phyloP scores from a whole-genome alignment of 2,329 filamentous ascomycete genomes.

The Mycosphaerelloides madeirae region DNA sequence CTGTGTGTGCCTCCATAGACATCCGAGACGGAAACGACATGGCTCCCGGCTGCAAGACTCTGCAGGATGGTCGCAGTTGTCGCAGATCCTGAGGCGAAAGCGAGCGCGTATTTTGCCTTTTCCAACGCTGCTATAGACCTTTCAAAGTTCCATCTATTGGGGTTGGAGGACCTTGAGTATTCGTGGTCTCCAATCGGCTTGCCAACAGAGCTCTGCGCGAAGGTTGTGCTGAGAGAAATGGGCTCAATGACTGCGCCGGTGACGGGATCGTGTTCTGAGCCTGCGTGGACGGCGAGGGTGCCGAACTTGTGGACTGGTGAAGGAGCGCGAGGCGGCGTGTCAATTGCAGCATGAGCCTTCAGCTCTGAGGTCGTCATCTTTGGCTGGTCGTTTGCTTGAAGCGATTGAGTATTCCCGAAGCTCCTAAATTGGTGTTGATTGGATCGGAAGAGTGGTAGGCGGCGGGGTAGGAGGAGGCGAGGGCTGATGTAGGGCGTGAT shows the following conservation, averaged over 20 bases:
- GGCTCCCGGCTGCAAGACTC: constrained; percentile 81
- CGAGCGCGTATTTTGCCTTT: constrained; percentile 85
- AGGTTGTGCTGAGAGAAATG: constrained; percentile 94
- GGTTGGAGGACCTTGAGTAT: constrained; percentile 90
- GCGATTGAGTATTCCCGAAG: background rate
- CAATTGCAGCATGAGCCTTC: constrained; percentile 46
- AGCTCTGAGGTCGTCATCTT: constrained; percentile 23
- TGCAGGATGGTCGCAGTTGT: constrained; percentile 92
- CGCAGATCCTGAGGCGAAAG: constrained; percentile 90
- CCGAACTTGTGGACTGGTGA: constrained; percentile 78
- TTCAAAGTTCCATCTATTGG: constrained; percentile 94
- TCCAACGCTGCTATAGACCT: constrained; percentile 85
- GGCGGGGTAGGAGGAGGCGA: background rate
- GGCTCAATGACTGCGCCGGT: constrained; percentile 95
- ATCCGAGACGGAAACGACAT: constrained; percentile 94
- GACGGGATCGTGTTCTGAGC: constrained; percentile 79
- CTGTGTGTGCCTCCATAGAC: constrained; percentile 97
- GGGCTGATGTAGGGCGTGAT: background rate
- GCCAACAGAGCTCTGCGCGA: constrained; percentile 83
- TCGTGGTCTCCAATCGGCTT: constrained; percentile 85
- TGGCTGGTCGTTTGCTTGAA: background rate
- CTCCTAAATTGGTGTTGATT: background rate
- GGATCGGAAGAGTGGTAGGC: background rate
- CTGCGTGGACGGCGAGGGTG: constrained; percentile 91
- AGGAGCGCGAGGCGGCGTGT: constrained; percentile 68